Conservation (phyloP, 2,329 filamentous ascomycete species). For the Penicillium sp. region DNA sequence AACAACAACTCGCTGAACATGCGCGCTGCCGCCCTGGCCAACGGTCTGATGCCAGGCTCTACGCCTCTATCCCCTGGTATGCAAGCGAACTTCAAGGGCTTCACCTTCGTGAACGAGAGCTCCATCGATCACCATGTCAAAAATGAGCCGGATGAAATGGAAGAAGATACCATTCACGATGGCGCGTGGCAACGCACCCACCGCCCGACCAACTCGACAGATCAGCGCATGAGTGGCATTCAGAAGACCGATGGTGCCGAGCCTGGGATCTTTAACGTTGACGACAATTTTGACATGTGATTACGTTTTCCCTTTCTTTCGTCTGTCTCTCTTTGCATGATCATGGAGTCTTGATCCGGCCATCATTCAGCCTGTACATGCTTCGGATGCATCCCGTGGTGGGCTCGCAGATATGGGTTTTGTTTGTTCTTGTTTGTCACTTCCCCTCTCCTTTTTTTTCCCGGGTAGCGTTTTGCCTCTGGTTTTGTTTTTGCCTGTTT, state of each 20-base stretch:
- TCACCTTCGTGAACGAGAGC: slow-evolving; percentile 98
- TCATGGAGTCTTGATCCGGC: slow-evolving; percentile 44
- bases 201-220: slow-evolving; percentile 34
- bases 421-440: slow-evolving; percentile 13
- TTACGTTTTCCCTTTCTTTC: slow-evolving; percentile 31
- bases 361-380: slow-evolving; percentile 40
- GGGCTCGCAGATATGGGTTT: slow-evolving; percentile 24
- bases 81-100: slow-evolving; percentile 97
- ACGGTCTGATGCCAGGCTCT: slow-evolving; percentile 78
- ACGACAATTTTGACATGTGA: slow-evolving; percentile 52
- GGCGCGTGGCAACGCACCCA: slow-evolving; percentile 40
- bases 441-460: slow-evolving; percentile 1
- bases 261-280: slow-evolving; percentile 48
- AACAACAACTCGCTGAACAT: slow-evolving; percentile 88
- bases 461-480: background rate
- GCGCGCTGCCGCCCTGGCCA: slow-evolving; percentile 81
- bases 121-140: slow-evolving; percentile 71
- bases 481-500: slow-evolving; percentile 8
- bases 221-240: slow-evolving; percentile 51
- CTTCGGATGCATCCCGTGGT: slow-evolving; percentile 27
- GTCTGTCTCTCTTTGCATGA: slow-evolving; percentile 37
- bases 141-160: slow-evolving; percentile 44
- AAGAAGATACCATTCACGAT: slow-evolving; percentile 48
- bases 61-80: slow-evolving; percentile 93
- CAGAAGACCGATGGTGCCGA: slow-evolving; percentile 45